phyloP scores from a whole-genome alignment of 352 stramenopile genomes.

The Albugo laibachii region DNA sequence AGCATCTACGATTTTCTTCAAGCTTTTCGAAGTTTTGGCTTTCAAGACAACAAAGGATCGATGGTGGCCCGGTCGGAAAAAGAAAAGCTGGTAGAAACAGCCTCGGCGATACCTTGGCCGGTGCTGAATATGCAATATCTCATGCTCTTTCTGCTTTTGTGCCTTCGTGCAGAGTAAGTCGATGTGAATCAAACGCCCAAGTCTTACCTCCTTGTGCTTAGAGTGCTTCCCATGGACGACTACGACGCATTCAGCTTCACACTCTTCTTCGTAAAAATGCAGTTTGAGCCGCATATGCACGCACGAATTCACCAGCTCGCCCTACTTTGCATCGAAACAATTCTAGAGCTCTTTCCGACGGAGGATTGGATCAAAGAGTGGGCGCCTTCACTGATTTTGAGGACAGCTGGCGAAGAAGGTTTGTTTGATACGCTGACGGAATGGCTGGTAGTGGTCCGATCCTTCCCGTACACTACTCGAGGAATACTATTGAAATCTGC shows the following conservation, averaged over 20 bases:
- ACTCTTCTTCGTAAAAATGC: constrained; percentile 75
- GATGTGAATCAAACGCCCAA: not conserved
- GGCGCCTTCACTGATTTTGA: constrained; percentile 46
- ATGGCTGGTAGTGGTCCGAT: constrained; percentile 52
- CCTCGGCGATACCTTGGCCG: constrained; percentile 26
- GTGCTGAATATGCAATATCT: constrained; percentile 69
- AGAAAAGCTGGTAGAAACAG: constrained; percentile 5
- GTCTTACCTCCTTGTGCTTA: constrained; percentile 1
- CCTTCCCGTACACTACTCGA: constrained; percentile 43
- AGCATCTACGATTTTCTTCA: constrained; percentile 59
- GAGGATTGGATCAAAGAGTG: constrained; percentile 56
- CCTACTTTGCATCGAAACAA: constrained; percentile 58
- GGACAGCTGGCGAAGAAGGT: constrained; percentile 62
- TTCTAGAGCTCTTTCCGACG: constrained; percentile 48
- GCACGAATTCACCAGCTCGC: constrained; percentile 55
- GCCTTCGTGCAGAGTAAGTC: constrained; percentile 30
- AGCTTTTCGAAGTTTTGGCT: constrained; percentile 55
- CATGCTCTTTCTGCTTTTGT: constrained; percentile 53
- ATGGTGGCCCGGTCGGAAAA: constrained; percentile 62
- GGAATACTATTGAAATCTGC: constrained; percentile 59
- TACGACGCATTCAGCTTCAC: constrained; percentile 72
- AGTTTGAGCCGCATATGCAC: constrained; percentile 59
- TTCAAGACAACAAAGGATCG: constrained; percentile 64
- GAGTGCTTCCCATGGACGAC: constrained; percentile 27
- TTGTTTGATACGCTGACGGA: constrained; percentile 55